These are phyloP conservation scores for Vanderwaltozyma yarrowii DNA, from an alignment of 805 yeast genomes.

Conservation along the genomic window DNA sequence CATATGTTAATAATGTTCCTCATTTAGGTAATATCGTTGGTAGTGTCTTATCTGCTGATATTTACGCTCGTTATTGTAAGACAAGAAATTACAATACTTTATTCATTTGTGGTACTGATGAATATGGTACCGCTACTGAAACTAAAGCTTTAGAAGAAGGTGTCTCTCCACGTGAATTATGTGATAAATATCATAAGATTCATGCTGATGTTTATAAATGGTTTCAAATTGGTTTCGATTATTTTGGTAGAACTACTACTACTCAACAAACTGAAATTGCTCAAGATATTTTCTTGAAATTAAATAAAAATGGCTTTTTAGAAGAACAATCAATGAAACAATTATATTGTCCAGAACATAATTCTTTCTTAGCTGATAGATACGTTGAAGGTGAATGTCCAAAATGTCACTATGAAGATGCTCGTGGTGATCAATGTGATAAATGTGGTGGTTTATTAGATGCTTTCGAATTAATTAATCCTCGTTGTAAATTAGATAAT, in stretches of 20 bases:
- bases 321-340: constrained; percentile 87
- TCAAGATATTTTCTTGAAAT: constrained; percentile 77
- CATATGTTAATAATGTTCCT: constrained; percentile 97
- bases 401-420: constrained; percentile 88
- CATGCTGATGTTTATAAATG: constrained; percentile 91
- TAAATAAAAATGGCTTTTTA: constrained; percentile 65
- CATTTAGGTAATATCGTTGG: constrained; percentile 97
- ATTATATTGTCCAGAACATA: constrained; percentile 81
- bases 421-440: constrained; percentile 99
- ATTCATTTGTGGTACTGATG: constrained; percentile 94
- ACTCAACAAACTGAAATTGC: constrained; percentile 87
- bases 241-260: constrained; percentile 95
- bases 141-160: constrained; percentile 95
- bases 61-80: constrained; percentile 81
- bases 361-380: constrained; percentile 90
- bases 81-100: constrained; percentile 80
- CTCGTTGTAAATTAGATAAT: constrained; percentile 89
- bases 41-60: constrained; percentile 88
- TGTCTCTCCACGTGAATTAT: constrained; percentile 76
- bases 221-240: constrained; percentile 92
- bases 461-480: constrained; percentile 87
- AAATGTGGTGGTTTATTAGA: constrained; percentile 83
- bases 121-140: constrained; percentile 98
- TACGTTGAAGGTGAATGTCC: constrained; percentile 98
- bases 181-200: constrained; percentile 80